A percentile compares a stretch with the other conserved stretches of the same genome.
Conservation (phyloP, 2,329 filamentous ascomycete species). For the Ceratocystiopsis sp. region DNA sequence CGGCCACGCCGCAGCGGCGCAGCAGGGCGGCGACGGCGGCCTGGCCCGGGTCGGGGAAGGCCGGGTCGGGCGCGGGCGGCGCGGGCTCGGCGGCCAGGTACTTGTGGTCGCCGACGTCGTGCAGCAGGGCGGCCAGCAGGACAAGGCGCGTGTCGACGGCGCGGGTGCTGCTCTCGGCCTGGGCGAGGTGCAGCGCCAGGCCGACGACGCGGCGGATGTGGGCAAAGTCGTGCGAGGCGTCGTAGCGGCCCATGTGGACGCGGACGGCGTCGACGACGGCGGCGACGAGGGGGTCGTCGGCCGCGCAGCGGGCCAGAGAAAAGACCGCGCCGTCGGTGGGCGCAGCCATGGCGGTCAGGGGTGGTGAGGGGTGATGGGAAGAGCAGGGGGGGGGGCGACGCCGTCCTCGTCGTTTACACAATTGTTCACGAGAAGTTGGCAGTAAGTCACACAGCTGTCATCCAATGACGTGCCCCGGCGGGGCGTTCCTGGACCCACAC, state of each 20-base stretch:
- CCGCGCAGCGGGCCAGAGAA: constrained; percentile 14
- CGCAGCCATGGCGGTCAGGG: too few species aligned
- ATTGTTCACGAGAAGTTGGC: too few species aligned
- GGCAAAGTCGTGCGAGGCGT: constrained; percentile 74
- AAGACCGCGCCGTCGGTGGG: not conserved
- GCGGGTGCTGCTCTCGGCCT: constrained; percentile 2
- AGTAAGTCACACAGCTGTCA: too few species aligned
- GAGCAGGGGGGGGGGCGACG: too few species aligned
- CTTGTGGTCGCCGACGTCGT: constrained; percentile 80
- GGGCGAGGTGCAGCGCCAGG: constrained; percentile 47
- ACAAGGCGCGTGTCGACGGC: constrained; percentile 35
- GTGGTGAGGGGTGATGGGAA: too few species aligned
- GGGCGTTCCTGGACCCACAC: too few species aligned
- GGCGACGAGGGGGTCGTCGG: constrained; percentile 31
- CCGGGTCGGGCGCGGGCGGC: not conserved
- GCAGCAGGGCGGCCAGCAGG: constrained; percentile 57
- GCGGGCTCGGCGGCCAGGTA: constrained; percentile 30
- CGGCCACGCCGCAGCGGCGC: constrained; percentile 1
- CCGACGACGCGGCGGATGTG: constrained; percentile 68
- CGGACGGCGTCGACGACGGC: constrained; percentile 46
- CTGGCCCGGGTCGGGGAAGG: constrained; percentile 2
- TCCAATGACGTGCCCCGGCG: too few species aligned
- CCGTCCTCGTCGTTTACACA: too few species aligned
- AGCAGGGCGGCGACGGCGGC: constrained; percentile 6
- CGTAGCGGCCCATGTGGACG: constrained; percentile 59